These are phyloP conservation scores for Nigrospora oryzae DNA, from an alignment of 2,329 filamentous ascomycete species.

Conservation along the genomic window DNA sequence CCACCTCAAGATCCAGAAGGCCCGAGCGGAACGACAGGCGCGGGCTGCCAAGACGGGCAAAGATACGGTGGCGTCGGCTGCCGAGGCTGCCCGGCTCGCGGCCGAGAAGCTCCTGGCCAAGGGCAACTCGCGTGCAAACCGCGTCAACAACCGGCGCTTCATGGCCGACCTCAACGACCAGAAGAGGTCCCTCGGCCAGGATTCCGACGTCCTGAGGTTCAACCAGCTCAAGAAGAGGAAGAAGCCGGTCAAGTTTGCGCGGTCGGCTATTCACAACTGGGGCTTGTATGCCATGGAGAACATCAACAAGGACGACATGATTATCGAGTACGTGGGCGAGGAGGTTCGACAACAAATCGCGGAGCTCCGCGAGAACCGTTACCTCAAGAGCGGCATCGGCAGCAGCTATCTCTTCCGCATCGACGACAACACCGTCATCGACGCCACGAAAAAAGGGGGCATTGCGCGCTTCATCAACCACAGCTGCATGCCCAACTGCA, in stretches of 20 bases:
- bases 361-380: slow-evolving; percentile 87
- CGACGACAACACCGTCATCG: slow-evolving; percentile 93
- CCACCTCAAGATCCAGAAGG: slow-evolving; percentile 91
- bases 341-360: slow-evolving; percentile 95
- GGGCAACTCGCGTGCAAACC: slow-evolving; percentile 85
- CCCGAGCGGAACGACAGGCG: slow-evolving; percentile 85
- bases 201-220: slow-evolving; percentile 90
- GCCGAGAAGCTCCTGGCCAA: slow-evolving; percentile 77
- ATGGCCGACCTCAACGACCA: slow-evolving; percentile 93
- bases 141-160: slow-evolving; percentile 89
- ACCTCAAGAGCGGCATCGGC: slow-evolving; percentile 92
- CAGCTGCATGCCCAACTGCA: slow-evolving; percentile 96
- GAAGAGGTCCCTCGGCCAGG: slow-evolving; percentile 74
- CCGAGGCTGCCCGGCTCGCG: slow-evolving; percentile 63
- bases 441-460: slow-evolving; percentile 96
- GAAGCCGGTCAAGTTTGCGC: slow-evolving; percentile 96
- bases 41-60: slow-evolving; percentile 55
- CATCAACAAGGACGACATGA: slow-evolving; percentile 97
- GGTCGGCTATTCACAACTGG: slow-evolving; percentile 98
- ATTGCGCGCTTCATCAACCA: slow-evolving; percentile 99
- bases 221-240: slow-evolving; percentile 99
- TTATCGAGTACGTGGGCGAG: slow-evolving; percentile 98
- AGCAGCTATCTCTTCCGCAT: slow-evolving; percentile 98
- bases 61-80: slow-evolving; percentile 56
- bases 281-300: slow-evolving; percentile 96